Percentiles rank a stretch among this genome's conserved stretches.
phyloP scores from a whole-genome alignment of 805 yeast species.

The Phaffomyces antillensis region DNA sequence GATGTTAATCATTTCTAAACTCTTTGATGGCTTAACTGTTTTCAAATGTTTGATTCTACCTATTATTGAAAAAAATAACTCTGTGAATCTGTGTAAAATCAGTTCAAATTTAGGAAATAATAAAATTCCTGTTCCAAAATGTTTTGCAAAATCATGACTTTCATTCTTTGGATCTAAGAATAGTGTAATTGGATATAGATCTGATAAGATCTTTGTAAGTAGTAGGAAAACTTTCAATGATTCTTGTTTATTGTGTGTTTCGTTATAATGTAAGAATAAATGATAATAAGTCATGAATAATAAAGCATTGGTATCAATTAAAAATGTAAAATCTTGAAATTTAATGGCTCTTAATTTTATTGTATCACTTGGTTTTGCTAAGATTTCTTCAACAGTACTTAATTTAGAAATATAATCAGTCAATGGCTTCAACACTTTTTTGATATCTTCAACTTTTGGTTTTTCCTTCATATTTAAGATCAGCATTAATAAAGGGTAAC shows the following conservation, averaged over 20 bases:
- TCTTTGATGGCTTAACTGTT: conserved; percentile 3
- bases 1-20: background rate
- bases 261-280: conserved; percentile 16
- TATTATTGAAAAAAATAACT: conserved; percentile 12
- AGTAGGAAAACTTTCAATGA: conserved; percentile 11
- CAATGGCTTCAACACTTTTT: conserved; percentile 8
- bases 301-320: conserved; percentile 12
- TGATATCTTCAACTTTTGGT: conserved; percentile 11
- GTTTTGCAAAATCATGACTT: conserved; percentile 13
- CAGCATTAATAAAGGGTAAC: conserved; percentile 14
- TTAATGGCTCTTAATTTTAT: conserved; percentile 14
- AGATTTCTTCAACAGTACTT: conserved; percentile 9
- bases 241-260: conserved; percentile 4
- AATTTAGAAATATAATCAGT: conserved; percentile 4
- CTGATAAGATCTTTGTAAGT: conserved; percentile 3
- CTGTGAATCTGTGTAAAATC: conserved; percentile 15
- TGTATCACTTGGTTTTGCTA: conserved; percentile 13
- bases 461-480: conserved; percentile 14
- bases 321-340: conserved; percentile 2
- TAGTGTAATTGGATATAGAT: conserved; percentile 8
- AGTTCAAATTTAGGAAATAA: conserved; percentile 19
- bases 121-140: conserved; percentile 16
- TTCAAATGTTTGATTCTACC: conserved; percentile 17
- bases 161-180: conserved; percentile 12
- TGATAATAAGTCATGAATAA: conserved; percentile 19